phyloP scores from a whole-genome alignment of 306 rosid genomes.

The Delonix regia region DNA sequence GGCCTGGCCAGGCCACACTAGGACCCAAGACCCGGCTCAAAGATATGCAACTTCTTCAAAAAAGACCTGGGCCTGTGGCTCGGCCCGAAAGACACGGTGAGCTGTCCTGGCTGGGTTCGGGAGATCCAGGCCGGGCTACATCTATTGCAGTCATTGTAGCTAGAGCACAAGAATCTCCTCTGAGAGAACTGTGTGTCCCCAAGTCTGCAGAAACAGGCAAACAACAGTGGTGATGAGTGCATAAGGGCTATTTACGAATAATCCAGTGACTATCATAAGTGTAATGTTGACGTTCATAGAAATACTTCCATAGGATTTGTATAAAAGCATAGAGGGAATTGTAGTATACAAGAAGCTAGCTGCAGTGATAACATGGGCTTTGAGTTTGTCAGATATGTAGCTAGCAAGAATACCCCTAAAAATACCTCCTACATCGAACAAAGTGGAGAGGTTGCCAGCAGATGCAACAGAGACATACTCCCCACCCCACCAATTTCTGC shows the following conservation, averaged over 20 bases:
- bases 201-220: conserved; percentile 92
- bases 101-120: too few relatives aligned
- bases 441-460: conserved; percentile 84
- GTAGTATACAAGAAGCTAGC: conserved; percentile 79
- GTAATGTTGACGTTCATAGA: conserved; percentile 60
- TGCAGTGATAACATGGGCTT: conserved; percentile 77
- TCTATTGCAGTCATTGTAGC: conserved; percentile 91
- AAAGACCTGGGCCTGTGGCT: too few relatives aligned
- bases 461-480: conserved; percentile 68
- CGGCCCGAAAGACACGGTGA: too few relatives aligned
- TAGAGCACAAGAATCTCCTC: conserved; percentile 82
- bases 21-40: too few relatives aligned
- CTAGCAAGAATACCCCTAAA: conserved; percentile 86
- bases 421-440: conserved; percentile 87
- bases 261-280: conserved; percentile 80
- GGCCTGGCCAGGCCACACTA: too few relatives aligned
- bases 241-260: conserved; percentile 83
- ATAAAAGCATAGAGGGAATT: conserved; percentile 69
- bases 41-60: too few relatives aligned
- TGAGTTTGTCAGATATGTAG: conserved; percentile 78
- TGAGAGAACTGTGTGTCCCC: conserved; percentile 79
- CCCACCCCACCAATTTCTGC: conserved; percentile 89
- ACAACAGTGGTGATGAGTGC: conserved; percentile 90
- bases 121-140: too few relatives aligned
- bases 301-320: conserved; percentile 58